These are phyloP conservation scores for Ustilago crameri DNA, from an alignment of 1,284 basidiomycete genomes.

Conservation along the genomic window DNA sequence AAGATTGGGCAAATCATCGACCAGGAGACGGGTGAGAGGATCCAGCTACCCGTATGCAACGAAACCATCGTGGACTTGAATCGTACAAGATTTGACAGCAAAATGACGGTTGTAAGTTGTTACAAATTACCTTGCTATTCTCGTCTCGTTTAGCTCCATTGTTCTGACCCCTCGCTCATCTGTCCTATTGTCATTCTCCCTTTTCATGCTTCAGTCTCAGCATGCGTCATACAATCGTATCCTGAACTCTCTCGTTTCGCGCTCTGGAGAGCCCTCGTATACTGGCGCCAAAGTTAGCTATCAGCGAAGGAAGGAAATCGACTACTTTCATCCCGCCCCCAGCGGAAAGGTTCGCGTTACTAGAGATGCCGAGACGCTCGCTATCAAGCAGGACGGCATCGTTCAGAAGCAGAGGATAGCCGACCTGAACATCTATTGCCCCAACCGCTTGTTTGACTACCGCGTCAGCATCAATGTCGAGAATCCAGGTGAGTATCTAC, in stretches of 20 bases:
- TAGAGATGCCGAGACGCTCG: slow-evolving; percentile 78
- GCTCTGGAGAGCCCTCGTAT: slow-evolving; percentile 68
- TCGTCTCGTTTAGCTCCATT: no score
- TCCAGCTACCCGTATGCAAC: slow-evolving; percentile 78
- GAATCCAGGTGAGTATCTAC: slow-evolving; percentile 67
- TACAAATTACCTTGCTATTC: no score
- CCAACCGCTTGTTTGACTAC: slow-evolving; percentile 86
- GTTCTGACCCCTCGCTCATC: no score
- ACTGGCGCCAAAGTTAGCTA: slow-evolving; percentile 76
- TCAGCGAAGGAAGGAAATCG: slow-evolving; percentile 80
- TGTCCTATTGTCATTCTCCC: neutral
- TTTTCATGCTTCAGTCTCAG: slow-evolving; percentile 79
- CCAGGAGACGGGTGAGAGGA: slow-evolving; percentile 73
- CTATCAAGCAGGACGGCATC: slow-evolving; percentile 70
- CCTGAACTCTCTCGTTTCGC: slow-evolving; percentile 77
- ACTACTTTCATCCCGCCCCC: slow-evolving; percentile 77
- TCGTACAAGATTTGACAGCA: slow-evolving; percentile 79
- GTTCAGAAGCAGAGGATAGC: slow-evolving; percentile 85
- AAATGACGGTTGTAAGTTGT: slow-evolving; percentile 86
- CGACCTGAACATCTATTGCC: slow-evolving; percentile 86
- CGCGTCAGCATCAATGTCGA: slow-evolving; percentile 89
- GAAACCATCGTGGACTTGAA: slow-evolving; percentile 76
- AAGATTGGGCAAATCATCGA: slow-evolving; percentile 87
- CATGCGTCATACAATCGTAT: slow-evolving; percentile 86
- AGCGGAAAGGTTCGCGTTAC: slow-evolving; percentile 82